Conservation (phyloP, 2,329 filamentous ascomycete species). For the Aspergillus transmontanensis region DNA sequence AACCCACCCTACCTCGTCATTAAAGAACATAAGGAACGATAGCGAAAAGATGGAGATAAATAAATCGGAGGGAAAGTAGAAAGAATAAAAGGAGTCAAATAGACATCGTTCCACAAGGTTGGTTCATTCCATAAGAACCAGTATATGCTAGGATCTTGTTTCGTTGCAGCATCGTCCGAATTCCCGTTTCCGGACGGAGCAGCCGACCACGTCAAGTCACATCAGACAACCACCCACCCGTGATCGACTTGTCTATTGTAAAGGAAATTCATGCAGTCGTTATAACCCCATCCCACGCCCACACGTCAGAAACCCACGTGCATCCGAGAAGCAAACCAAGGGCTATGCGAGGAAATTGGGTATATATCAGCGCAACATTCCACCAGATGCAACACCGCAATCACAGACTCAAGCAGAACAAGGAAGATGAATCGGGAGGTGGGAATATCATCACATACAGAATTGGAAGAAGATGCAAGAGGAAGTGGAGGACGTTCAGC, state of each 20-base stretch:
- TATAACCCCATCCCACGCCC: conserved; percentile 24
- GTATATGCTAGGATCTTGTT: neutral
- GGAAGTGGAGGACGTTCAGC: conserved; percentile 3
- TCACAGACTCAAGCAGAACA: conserved; percentile 14
- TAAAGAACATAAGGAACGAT: neutral
- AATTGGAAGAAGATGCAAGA: conserved; percentile 4
- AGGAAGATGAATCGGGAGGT: conserved; percentile 6
- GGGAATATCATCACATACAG: conserved; percentile 9
- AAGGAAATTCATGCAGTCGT: conserved; percentile 31
- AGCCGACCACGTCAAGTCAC: neutral
- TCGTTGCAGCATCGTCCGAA: neutral
- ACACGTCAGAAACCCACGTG: conserved; percentile 22
- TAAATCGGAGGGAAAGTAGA: neutral
- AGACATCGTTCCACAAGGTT: neutral
- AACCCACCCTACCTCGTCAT: neutral
- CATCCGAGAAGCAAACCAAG: conserved; percentile 24
- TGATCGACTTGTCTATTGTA: conserved; percentile 23
- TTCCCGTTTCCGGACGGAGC: neutral
- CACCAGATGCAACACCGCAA: conserved; percentile 21
- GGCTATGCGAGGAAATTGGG: conserved; percentile 28
- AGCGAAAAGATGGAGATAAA: neutral
- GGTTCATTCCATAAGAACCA: neutral
- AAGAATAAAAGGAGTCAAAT: neutral
- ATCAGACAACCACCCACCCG: neutral
- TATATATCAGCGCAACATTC: conserved; percentile 29